Evolutionary conservation across 2,329 filamentous ascomycete genomes (phyloP).

Genomic region (Plectosphaerella plurivora): DNA sequence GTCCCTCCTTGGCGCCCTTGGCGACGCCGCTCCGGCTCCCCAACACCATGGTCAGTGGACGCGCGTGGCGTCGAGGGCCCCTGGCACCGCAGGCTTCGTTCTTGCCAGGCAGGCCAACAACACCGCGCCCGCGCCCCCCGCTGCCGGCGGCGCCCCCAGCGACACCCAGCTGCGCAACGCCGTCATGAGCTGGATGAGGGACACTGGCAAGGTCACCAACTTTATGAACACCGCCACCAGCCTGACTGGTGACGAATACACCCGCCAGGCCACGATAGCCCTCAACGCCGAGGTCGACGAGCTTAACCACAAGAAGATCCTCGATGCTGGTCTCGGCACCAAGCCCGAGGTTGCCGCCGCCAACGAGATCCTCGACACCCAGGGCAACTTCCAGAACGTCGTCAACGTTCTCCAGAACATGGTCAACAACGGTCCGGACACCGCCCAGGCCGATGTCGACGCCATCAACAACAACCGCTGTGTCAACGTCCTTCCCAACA

Average conservation of each 20-base stretch:
- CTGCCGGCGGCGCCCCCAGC: slow-evolving; percentile 2
- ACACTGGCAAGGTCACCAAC: slow-evolving; percentile 15
- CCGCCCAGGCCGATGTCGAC: slow-evolving; percentile 13
- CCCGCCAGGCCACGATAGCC: slow-evolving; percentile 14
- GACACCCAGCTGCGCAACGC: slow-evolving; percentile 13
- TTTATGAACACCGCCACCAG: slow-evolving; percentile 14
- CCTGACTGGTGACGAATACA: slow-evolving; percentile 14
- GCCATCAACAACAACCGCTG: slow-evolving; percentile 16
- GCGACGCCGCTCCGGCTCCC: neutral
- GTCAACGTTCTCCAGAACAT: slow-evolving; percentile 14
- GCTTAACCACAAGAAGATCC: slow-evolving; percentile 16
- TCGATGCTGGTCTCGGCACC: slow-evolving; percentile 10
- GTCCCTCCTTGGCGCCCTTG: neutral
- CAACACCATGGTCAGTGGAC: neutral
- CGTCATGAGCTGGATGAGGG: slow-evolving; percentile 13
- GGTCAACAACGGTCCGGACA: slow-evolving; percentile 14
- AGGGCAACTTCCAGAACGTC: slow-evolving; percentile 15
- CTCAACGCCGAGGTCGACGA: slow-evolving; percentile 16
- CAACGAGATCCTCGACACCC: slow-evolving; percentile 13
- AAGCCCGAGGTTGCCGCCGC: slow-evolving; percentile 9
- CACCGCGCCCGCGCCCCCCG: neutral
- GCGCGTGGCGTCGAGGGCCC: neutral
- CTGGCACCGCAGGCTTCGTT: neutral
- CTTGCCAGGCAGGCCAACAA: slow-evolving; percentile 1
- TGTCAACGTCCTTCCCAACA: slow-evolving; percentile 16